Evolutionary conservation across 2,329 filamentous ascomycete genomes (phyloP).

Genomic region (Fusarium dimerum): DNA sequence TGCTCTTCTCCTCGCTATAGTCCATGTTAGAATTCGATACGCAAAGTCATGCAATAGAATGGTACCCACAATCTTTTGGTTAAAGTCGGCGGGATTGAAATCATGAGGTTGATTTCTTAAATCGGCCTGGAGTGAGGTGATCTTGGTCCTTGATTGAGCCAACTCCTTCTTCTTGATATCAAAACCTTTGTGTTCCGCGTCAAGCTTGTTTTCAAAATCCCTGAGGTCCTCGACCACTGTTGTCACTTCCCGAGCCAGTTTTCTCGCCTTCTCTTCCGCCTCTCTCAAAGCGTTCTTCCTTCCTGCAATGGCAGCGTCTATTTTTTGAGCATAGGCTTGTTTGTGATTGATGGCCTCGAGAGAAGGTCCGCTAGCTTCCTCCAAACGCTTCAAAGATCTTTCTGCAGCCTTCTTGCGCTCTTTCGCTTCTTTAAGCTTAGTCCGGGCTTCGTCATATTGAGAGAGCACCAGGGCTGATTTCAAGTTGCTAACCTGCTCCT

Average conservation of each 20-base stretch:
- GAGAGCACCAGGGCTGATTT: slow-evolving; percentile 66
- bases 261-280: slow-evolving; percentile 54
- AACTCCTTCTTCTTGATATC: slow-evolving; percentile 54
- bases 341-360: slow-evolving; percentile 70
- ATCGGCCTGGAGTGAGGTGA: slow-evolving; percentile 64
- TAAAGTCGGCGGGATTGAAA: slow-evolving; percentile 71
- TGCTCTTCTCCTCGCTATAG: slow-evolving; percentile 62
- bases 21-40: slow-evolving; percentile 25
- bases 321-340: slow-evolving; percentile 60
- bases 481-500: slow-evolving; percentile 64
- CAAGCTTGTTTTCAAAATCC: slow-evolving; percentile 44
- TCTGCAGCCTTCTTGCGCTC: slow-evolving; percentile 54
- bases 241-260: slow-evolving; percentile 41
- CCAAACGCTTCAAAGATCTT: slow-evolving; percentile 58
- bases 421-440: slow-evolving; percentile 53
- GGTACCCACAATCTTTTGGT: slow-evolving; percentile 67
- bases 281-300: slow-evolving; percentile 56
- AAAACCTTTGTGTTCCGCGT: slow-evolving; percentile 53
- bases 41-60: background rate
- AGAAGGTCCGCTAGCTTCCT: slow-evolving; percentile 64
- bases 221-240: slow-evolving; percentile 41
- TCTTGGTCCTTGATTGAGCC: slow-evolving; percentile 51
- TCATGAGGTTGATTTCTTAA: slow-evolving; percentile 62
- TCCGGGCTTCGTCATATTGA: slow-evolving; percentile 59
- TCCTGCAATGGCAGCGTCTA: slow-evolving; percentile 56